Evolutionary conservation across 331 rosid genomes (phyloP), one percentile per base, ranked within the genome.

Genomic region (Telfairia occidentalis): DNA sequence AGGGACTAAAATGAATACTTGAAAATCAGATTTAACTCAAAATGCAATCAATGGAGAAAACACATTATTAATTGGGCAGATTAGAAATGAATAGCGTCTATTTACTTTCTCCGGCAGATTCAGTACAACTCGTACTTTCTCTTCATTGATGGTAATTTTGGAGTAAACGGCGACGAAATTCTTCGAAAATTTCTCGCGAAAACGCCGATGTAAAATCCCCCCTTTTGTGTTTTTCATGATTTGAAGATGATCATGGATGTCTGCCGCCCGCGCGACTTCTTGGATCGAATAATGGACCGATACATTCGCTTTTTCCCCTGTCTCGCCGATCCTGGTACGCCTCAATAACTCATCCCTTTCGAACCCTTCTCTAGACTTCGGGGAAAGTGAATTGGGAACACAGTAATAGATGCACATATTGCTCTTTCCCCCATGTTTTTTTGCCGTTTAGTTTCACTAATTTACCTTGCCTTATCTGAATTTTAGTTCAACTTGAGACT

Each of bases 301-400:
- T 91, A 79, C 90, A 77, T 55, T 79, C 80, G 82, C 3, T 23
- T 58, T 19, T 60, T 82, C 50, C 97, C 97, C 38, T 95, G 96
- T 74, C 90, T 92, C 71, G 74, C 89, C 52, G 96, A 95, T 85
- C 99, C 96, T 7, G 96, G 99, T 95, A 77, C 74, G 79, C 54
- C 43, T 45, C 18, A 30, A 48, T 29, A 18, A 8, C 2, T 65
- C 46, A 52, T 9, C 3, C 19, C 28, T 24, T 21, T 50, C 9
- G 24, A 35, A 63, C 37, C 7, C 18, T 0, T 53, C n/a, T 40
- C 48, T 66, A 79, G 78, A 63, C 49, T 72, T n/a, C 12, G 1
- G 35, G 50, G 9, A 57, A 66, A 64, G 37, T 48, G 21, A 71
- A 65, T 16, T 37, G 71, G 30, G 71, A 35, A 64, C 48, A 21